Conservation (phyloP, 352 stramenopile species). For the Globisporangium alternatum region DNA sequence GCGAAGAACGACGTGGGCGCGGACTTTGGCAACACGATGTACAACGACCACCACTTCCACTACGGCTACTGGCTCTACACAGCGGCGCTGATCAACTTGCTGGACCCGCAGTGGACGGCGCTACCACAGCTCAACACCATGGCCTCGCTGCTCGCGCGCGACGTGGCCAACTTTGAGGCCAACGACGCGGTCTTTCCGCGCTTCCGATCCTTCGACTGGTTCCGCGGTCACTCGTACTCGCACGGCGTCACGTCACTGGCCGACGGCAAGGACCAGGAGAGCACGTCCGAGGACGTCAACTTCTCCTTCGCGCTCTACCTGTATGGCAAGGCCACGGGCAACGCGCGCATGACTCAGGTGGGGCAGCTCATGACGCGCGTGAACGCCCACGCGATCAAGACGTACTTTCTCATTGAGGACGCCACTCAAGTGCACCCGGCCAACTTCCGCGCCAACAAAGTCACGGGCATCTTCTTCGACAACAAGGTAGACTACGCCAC, state of each 20-base stretch:
- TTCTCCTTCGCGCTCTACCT: constrained; percentile 55
- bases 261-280: constrained; percentile 72
- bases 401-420: constrained; percentile 68
- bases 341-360: constrained; percentile 35
- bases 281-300: constrained; percentile 71
- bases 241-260: constrained; percentile 46
- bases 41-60: constrained; percentile 81
- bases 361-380: constrained; percentile 54
- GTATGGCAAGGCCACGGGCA: constrained; percentile 41
- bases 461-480: constrained; percentile 74
- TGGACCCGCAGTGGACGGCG: constrained; percentile 62
- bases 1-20: constrained; percentile 50
- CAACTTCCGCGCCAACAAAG: constrained; percentile 46
- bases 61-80: constrained; percentile 74
- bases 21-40: constrained; percentile 74
- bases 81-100: constrained; percentile 57
- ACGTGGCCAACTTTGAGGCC: constrained; percentile 42
- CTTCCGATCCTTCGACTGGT: constrained; percentile 61
- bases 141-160: constrained; percentile 41
- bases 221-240: constrained; percentile 68
- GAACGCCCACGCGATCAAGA: constrained; percentile 24
- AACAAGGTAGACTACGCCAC: constrained; percentile 83
- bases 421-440: constrained; percentile 49
- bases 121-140: constrained; percentile 50
- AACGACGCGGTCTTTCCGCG: not conserved